phyloP scores from a whole-genome alignment of 148 eudicot species.

The Cornus suecica region DNA sequence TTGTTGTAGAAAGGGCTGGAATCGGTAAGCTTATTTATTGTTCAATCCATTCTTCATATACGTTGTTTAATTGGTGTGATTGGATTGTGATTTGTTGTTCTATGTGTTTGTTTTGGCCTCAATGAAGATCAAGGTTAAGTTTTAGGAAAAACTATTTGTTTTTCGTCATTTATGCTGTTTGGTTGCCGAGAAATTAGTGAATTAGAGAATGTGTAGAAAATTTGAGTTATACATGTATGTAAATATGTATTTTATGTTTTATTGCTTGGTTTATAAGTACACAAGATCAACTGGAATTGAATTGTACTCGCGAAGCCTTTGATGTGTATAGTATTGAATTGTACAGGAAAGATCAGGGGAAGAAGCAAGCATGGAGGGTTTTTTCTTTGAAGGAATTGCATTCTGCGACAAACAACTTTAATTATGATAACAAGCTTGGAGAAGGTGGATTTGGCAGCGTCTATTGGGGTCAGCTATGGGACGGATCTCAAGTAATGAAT shows the following conservation, averaged over 20 bases:
- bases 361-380: constrained; percentile 74
- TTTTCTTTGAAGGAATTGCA: constrained; percentile 91
- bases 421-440: constrained; percentile 92
- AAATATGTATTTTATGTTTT: not conserved
- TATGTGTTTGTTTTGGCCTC: not conserved
- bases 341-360: constrained; percentile 61
- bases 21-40: constrained; percentile 24
- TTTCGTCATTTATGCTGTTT: constrained; percentile 1
- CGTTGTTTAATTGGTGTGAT: not conserved
- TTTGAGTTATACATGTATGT: not conserved
- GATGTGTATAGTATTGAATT: constrained; percentile 11
- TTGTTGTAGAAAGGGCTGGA: constrained; percentile 31
- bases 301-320: not conserved
- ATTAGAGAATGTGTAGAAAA: not conserved
- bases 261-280: not conserved
- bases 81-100: not conserved
- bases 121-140: not conserved
- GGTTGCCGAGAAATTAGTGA: constrained; percentile 6
- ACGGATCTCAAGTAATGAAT: constrained; percentile 80
- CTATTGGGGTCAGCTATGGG: constrained; percentile 98
- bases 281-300: not conserved
- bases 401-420: constrained; percentile 87
- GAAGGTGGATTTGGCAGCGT: constrained; percentile 99
- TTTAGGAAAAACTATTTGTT: not conserved
- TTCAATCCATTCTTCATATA: constrained; percentile 11